Evolutionary conservation across 306 rosid species (phyloP).

Genomic region (Notholithocarpus densiflorus): DNA sequence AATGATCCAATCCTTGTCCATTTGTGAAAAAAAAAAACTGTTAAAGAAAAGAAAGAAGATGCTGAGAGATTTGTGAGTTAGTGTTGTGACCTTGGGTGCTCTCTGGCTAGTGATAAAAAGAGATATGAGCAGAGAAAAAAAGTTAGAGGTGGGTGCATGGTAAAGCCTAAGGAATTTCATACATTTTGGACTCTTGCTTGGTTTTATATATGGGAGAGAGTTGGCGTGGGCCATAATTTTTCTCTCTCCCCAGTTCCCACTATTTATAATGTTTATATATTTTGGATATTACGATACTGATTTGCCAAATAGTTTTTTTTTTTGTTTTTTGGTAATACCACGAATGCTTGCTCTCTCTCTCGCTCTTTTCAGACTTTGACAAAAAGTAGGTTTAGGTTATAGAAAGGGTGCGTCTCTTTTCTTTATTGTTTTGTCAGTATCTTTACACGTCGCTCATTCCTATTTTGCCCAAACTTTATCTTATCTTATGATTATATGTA

Average conservation of each 20-base stretch:
- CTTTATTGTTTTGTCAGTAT: slow-evolving; percentile 39
- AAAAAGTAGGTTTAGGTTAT: slow-evolving; percentile 22
- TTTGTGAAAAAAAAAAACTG: background rate
- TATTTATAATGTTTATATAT: background rate
- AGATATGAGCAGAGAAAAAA: background rate
- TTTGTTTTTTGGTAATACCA: background rate
- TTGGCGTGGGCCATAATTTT: slow-evolving; percentile 22
- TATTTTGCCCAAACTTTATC: slow-evolving; percentile 9
- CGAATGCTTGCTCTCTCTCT: background rate
- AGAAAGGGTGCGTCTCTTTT: slow-evolving; percentile 29
- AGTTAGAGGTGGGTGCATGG: slow-evolving; percentile 15
- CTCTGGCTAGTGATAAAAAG: background rate
- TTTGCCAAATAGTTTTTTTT: background rate
- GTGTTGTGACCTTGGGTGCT: background rate
- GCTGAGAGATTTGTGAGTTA: background rate
- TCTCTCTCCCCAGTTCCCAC: background rate
- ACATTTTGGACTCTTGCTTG: slow-evolving; percentile 29
- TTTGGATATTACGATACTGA: background rate
- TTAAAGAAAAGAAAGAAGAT: background rate
- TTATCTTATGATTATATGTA: slow-evolving; percentile 11
- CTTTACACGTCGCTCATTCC: slow-evolving; percentile 36
- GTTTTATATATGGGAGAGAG: background rate
- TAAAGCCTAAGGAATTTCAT: slow-evolving; percentile 16
- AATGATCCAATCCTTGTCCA: background rate
- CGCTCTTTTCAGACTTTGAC: slow-evolving; percentile 1